Base-by-base conservation (phyloP, 495 filamentous ascomycete species). In the Aspergillus funiculosus region DNA sequence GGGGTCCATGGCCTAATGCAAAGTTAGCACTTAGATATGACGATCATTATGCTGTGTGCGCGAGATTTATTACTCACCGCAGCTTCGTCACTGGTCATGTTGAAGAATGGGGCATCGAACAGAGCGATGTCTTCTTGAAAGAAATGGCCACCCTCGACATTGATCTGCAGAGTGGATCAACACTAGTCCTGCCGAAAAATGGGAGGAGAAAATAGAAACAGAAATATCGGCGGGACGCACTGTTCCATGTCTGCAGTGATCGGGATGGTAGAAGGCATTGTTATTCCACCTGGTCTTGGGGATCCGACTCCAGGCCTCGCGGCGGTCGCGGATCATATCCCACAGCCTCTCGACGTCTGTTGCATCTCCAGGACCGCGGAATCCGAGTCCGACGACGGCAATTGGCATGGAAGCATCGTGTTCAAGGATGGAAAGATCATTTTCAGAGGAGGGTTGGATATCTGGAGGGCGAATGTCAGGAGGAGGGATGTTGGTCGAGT, bases 361-460 rank as follows among this genome's bases (percentile, higher is more conserved):
- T 24, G 73, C 70, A 39, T 71, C 68, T 6, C 73, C 78, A 6
- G 81, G 75, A 39, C 80, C 74, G 11, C 78, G 71, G 51, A 79
- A 82, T 6, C 72, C 74, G 61, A 83, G 73, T 29, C 81, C 80
- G 35, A 83, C 61, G 30, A 85, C 69, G 15, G 79, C 81, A 51
- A 85, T 80, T 4, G 81, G 80, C 69, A 53, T 54, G 7, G 37
- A 56, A 2, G 45, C 41, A 34, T 56, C 50, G 4, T 46, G 39
- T 4, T 28, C 13, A n/a, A 51, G 34, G 4, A 43, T 40, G 1
- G 42, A 47, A n/a, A 51, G 14, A 11, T 45, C 51, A 11, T 48
- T n/a, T n/a, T n/a, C n/a, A n/a, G n/a, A n/a, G n/a, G n/a, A n/a
- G n/a, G n/a, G n/a, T n/a, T n/a, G n/a, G n/a, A n/a, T n/a, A n/a